Evolutionary conservation across 441 rosid species (phyloP), one percentile per base, ranked within the genome.

Genomic region (Populus hybrid): DNA sequence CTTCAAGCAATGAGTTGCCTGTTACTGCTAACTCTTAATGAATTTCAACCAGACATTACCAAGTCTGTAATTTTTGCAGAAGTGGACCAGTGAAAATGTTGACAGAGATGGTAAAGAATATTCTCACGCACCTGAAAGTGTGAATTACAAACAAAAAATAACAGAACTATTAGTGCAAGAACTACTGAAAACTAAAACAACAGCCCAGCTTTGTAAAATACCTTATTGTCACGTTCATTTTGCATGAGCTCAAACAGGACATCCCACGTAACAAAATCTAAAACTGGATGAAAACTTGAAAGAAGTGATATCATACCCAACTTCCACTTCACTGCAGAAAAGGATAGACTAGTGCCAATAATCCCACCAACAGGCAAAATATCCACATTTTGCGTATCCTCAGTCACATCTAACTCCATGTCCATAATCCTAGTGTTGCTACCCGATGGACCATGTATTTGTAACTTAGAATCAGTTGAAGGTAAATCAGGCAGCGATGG

Each of bases 341-440:
- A 87, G 23, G 91, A 80, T 53, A 83, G 40, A 70, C 90, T 79
- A 42, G 83, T 26, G 73, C 86, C 79, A 85, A 83, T 76, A 77
- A 82, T 88, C 66, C 94, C 95, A 76, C 89, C 83, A 69, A 82
- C 87, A 67, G 85, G 75, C 74, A 87, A 75, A 63, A 88, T 81
- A 83, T 90, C 91, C n/a, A 86, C 82, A 84, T 89, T 93, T 76
- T 88, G 88, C 21, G 81, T 73, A 81, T 89, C 95, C 79, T 86
- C 93, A 84, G 79, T 82, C 78, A 84, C 83, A 89, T 96, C 98
- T 73, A 96, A 87, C 74, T 96, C 98, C 92, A 92, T 82, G 77
- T 94, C 98, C 86, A 92, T 72, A 84, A 91, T 91, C 82, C 93
- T 88, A 82, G 88, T 79, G 77, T 76, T 78, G 61, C 75, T 81